Evolutionary conservation across 192 early-diverging fungal genomes (phyloP), one percentile per base, ranked within the genome.

Genomic region (Coemansia sp.): DNA sequence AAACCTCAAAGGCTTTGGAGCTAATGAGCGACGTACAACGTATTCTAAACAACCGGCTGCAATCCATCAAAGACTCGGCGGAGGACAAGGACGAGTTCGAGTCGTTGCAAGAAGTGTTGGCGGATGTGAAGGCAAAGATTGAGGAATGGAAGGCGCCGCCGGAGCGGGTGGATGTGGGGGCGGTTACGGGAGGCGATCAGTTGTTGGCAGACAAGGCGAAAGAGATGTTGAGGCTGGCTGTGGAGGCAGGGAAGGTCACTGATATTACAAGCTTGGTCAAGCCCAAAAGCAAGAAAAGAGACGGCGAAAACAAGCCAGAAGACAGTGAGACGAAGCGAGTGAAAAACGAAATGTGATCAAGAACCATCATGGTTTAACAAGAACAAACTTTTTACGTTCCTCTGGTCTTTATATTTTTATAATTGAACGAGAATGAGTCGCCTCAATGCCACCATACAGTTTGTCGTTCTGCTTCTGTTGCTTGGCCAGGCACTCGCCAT

Each of bases 61-160:
- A 58, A 35, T 20, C 1, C 11, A 49, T 71, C 14, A 45, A 64
- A 29, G 22, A 20, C 0, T 67, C 65, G 47, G 47, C 51, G 4
- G 61, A 64, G 64, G 61, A 62, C 18, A 24, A 48, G 14, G 79
- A 71, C 23, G 65, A 71, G 59, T 43, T 39, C 3, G 56, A 55
- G 29, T 38, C 64, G 24, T 58, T 81, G 38, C 52, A 52, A 47
- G 78, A 81, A 6, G 78, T 81, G 54, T 35, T 81, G 58, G 69
- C n/a, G 0, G 78, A 81, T 38, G 78, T 81, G 9, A 55, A 37
- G 7, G 58, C 41, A 18, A 81, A 81, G 69, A 71, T 81, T 26
- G 73, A 71, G 45, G 78, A 81, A 56, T 81, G 78, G 78, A 71
- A 60, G 69, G 6, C 55, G 55, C 78, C 78, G 23, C 64, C 55